These are phyloP conservation scores for Chalara sp. DNA, from an alignment of 2,329 filamentous ascomycete genomes.

Conservation along the genomic window DNA sequence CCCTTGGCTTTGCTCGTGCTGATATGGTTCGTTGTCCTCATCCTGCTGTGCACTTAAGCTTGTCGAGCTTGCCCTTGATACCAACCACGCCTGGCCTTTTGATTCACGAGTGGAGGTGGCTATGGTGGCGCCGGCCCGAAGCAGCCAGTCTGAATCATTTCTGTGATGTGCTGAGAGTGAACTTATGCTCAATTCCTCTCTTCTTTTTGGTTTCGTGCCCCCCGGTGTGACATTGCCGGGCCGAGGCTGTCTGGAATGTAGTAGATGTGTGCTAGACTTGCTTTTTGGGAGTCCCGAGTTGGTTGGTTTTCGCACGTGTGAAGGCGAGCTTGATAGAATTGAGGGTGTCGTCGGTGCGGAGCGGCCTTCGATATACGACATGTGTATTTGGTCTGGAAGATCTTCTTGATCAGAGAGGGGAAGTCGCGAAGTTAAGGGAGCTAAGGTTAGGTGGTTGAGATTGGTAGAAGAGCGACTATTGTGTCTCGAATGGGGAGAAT, in stretches of 20 bases:
- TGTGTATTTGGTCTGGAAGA: conserved; percentile 29
- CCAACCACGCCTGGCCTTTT: conserved; percentile 64
- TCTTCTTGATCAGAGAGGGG: conserved; percentile 49
- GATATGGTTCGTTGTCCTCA: conserved; percentile 44
- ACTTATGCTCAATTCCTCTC: conserved; percentile 20
- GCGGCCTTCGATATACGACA: conserved; percentile 54
- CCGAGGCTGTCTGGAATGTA: conserved; percentile 19
- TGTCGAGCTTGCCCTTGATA: conserved; percentile 58
- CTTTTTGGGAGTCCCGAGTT: conserved; percentile 43
- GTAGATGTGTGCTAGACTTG: conserved; percentile 55
- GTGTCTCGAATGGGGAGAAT: conserved; percentile 48
- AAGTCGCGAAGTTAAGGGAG: conserved; percentile 56
- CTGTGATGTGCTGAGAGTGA: conserved; percentile 28
- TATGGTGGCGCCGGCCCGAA: conserved; percentile 56
- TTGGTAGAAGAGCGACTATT: conserved; percentile 53
- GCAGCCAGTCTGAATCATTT: conserved; percentile 57
- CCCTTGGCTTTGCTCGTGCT: conserved; percentile 43
- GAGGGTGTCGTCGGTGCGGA: conserved; percentile 59
- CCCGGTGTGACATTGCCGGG: conserved; percentile 20
- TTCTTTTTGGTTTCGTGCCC: conserved; percentile 17
- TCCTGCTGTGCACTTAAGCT: conserved; percentile 47
- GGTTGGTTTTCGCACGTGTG: conserved; percentile 31
- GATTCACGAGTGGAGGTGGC: conserved; percentile 56
- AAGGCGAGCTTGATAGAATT: conserved; percentile 51
- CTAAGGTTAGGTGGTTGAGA: conserved; percentile 54